These are phyloP conservation scores for Pneumocystis oryctolagi DNA, from an alignment of 1,139 yeast genomes.

Conservation along the genomic window DNA sequence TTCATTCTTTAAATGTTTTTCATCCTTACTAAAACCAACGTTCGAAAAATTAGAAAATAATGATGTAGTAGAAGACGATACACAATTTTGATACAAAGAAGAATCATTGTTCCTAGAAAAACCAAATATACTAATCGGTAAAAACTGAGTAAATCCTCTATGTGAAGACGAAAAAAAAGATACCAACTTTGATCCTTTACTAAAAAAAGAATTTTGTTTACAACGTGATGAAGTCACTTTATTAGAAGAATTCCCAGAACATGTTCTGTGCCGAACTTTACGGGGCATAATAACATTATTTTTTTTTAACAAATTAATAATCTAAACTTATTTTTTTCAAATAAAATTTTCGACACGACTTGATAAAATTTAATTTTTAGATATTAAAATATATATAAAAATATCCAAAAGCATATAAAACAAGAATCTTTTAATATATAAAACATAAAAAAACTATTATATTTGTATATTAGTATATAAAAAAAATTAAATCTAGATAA, in stretches of 20 bases:
- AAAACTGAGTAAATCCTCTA: neutral
- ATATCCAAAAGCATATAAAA: too few species aligned
- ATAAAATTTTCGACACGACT: neutral
- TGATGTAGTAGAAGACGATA: neutral
- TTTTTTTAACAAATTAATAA: neutral
- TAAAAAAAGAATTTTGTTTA: neutral
- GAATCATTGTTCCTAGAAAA: neutral
- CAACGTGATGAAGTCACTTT: neutral
- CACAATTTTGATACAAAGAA: neutral
- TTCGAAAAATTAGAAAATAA: neutral
- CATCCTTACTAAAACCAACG: neutral
- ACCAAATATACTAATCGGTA: neutral
- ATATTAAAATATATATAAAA: too few species aligned
- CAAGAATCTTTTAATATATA: too few species aligned
- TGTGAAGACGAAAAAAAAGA: neutral
- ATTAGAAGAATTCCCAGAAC: neutral
- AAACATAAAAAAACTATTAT: too few species aligned
- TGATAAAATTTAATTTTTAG: too few species aligned
- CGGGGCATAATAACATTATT: neutral
- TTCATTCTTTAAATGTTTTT: neutral
- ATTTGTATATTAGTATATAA: too few species aligned
- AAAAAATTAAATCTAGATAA: too few species aligned
- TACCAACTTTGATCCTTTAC: neutral
- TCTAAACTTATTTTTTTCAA: neutral
- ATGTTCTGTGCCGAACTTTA: neutral